Conservation (phyloP, 208 protist genomes). For the Acanthamoeba lenticulata region DNA sequence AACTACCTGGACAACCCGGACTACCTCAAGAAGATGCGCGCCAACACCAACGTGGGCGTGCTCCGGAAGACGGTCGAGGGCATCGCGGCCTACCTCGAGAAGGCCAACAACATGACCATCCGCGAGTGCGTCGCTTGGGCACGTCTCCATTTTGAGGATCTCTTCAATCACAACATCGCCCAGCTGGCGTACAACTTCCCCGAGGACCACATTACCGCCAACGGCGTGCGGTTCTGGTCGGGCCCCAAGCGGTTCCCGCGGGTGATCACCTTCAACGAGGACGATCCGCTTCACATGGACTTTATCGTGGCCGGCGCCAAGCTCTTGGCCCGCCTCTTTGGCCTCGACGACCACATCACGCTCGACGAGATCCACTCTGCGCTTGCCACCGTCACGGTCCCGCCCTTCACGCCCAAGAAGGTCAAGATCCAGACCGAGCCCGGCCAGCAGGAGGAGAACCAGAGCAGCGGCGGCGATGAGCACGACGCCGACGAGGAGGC, state of each 20-base stretch:
- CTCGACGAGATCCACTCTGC: not conserved
- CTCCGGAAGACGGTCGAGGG: not conserved
- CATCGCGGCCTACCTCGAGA: constrained; percentile 70
- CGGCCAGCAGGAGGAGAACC: constrained; percentile 80
- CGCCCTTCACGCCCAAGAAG: constrained; percentile 32
- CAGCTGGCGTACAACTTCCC: constrained; percentile 99
- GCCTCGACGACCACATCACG: constrained; percentile 88
- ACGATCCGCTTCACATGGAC: constrained; percentile 83
- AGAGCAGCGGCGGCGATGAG: not conserved
- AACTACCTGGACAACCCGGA: constrained; percentile 73
- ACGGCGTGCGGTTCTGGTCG: constrained; percentile 88
- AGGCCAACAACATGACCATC: constrained; percentile 88
- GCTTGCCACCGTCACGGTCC: not conserved
- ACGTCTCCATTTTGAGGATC: constrained; percentile 94
- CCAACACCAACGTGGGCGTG: not conserved
- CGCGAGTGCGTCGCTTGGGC: constrained; percentile 96
- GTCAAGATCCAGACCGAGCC: constrained; percentile 88
- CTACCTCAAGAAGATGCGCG: not conserved
- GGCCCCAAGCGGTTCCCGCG: constrained; percentile 90
- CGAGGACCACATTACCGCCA: constrained; percentile 92
- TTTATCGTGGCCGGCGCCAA: constrained; percentile 90
- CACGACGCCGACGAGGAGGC: not conserved
- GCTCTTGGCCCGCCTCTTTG: constrained; percentile 85
- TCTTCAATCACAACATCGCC: constrained; percentile 95
- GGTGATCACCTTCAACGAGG: constrained; percentile 86